These are phyloP conservation scores for Fusarium praegraminearum DNA, from an alignment of 2,329 filamentous ascomycete genomes.

Conservation along the genomic window DNA sequence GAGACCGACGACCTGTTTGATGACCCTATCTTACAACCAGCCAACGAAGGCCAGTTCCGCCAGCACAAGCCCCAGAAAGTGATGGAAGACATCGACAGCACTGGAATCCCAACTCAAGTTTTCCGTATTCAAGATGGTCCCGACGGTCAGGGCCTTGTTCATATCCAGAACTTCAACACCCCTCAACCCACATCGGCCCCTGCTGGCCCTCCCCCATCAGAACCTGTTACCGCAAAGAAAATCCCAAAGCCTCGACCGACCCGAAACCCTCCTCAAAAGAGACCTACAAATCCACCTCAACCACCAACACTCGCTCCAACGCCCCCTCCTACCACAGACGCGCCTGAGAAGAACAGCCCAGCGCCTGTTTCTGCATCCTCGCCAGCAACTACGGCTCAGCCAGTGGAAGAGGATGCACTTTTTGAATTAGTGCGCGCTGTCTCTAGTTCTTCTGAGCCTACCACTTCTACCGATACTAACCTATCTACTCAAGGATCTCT, in stretches of 20 bases:
- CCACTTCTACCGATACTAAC: constrained; percentile 37
- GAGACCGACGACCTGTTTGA: constrained; percentile 76
- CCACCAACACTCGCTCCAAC: constrained; percentile 51
- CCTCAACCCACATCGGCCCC: constrained; percentile 43
- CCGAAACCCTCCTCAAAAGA: constrained; percentile 38
- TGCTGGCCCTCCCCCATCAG: constrained; percentile 30
- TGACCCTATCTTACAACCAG: constrained; percentile 64
- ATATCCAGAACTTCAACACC: constrained; percentile 53
- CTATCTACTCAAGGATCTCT: constrained; percentile 30
- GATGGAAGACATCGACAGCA: constrained; percentile 52
- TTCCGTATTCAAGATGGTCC: constrained; percentile 56
- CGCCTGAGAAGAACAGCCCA: constrained; percentile 52
- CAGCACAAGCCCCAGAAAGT: constrained; percentile 32
- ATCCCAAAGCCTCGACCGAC: constrained; percentile 16
- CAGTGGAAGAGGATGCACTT: constrained; percentile 30
- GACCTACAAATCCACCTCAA: constrained; percentile 31
- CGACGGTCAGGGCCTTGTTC: constrained; percentile 52
- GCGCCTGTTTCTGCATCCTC: constrained; percentile 26
- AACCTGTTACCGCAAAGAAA: constrained; percentile 41
- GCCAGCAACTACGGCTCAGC: constrained; percentile 10
- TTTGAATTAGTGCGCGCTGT: constrained; percentile 40
- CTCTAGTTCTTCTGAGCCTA: constrained; percentile 38
- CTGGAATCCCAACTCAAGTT: constrained; percentile 58
- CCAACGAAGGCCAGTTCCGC: constrained; percentile 51
- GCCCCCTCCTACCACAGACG: constrained; percentile 56